Percentiles rank a stretch among this genome's conserved stretches.
Evolutionary conservation across 2,329 filamentous ascomycete genomes (phyloP).

Genomic region (Arachnomyces sp.): DNA sequence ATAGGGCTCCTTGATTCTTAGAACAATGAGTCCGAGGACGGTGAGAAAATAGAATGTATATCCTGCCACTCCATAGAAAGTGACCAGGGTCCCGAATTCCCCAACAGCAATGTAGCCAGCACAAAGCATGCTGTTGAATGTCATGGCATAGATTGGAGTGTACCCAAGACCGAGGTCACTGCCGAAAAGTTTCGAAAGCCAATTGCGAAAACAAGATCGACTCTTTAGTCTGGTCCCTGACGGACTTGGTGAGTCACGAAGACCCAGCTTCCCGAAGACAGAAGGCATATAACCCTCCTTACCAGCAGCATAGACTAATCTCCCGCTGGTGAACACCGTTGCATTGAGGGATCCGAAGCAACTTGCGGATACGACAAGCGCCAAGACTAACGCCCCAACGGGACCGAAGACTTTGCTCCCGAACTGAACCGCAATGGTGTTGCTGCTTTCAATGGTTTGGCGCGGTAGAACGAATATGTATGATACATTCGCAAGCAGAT

Average conservation of each 20-base stretch:
- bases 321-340: constrained; percentile 84
- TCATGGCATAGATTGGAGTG: constrained; percentile 87
- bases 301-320: constrained; percentile 85
- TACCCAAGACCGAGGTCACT: constrained; percentile 78
- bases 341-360: constrained; percentile 95
- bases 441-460: constrained; percentile 71
- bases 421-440: constrained; percentile 94
- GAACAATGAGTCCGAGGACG: constrained; percentile 83
- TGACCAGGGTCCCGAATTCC: constrained; percentile 84
- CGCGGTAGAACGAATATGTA: constrained; percentile 92
- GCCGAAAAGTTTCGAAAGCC: constrained; percentile 57
- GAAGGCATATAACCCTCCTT: constrained; percentile 89
- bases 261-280: constrained; percentile 74
- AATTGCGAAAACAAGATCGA: constrained; percentile 51
- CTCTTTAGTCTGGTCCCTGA: constrained; percentile 30
- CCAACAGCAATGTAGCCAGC: constrained; percentile 72
- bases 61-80: constrained; percentile 94
- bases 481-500: constrained; percentile 81
- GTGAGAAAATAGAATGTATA: constrained; percentile 98
- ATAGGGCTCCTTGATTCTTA: constrained; percentile 78
- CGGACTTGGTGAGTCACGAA: constrained; percentile 39
- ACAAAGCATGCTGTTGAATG: constrained; percentile 71
- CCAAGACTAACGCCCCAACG: constrained; percentile 72
- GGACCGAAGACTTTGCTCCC: constrained; percentile 83
- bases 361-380: constrained; percentile 79